phyloP scores from a whole-genome alignment of 306 rosid species.

The Chamaecrista fasciculata region DNA sequence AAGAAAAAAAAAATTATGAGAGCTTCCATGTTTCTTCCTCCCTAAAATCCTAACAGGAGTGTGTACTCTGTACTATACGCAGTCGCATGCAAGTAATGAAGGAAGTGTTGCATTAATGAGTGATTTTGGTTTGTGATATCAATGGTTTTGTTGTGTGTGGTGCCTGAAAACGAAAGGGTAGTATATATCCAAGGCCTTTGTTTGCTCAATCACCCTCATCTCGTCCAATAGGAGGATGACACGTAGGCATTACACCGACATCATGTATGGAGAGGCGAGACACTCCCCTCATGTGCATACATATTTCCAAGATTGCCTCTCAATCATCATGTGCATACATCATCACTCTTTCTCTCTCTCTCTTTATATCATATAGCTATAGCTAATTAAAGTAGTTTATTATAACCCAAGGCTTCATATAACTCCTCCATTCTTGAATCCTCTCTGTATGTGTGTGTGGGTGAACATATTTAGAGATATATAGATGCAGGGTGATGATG shows the following conservation, averaged over 20 bases:
- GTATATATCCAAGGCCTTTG: slow-evolving; percentile 55
- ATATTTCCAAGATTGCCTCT: background rate
- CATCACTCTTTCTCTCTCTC: background rate
- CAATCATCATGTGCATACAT: background rate
- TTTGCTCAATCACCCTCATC: slow-evolving; percentile 51
- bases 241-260: slow-evolving; percentile 67
- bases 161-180: slow-evolving; percentile 35
- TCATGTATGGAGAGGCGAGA: slow-evolving; percentile 42
- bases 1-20: no score
- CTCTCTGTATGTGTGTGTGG: no score
- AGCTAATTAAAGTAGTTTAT: no score
- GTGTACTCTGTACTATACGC: no score
- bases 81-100: no score
- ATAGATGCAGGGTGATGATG: slow-evolving; percentile 40
- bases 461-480: no score
- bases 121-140: slow-evolving; percentile 23
- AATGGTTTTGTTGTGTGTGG: slow-evolving; percentile 39
- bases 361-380: background rate
- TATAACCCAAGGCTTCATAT: no score
- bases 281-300: background rate
- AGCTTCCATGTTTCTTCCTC: no score
- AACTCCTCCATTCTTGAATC: no score
- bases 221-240: slow-evolving; percentile 45
- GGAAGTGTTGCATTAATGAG: no score
- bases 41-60: no score